These are phyloP conservation scores for Malus orientalis DNA, from an alignment of 306 rosid species.

Conservation along the genomic window DNA sequence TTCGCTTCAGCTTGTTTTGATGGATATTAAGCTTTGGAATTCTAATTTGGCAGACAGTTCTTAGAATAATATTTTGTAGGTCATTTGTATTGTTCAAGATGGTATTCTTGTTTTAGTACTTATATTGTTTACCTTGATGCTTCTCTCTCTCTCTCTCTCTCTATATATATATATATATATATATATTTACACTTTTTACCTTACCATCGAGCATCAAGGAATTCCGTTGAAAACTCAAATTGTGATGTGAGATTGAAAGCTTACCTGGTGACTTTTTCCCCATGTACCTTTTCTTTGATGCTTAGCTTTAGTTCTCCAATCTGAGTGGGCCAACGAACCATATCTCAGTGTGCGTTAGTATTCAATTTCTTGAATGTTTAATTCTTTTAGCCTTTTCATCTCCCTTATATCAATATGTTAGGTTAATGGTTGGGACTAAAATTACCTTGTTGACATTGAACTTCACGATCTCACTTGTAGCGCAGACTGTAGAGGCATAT, in stretches of 20 bases:
- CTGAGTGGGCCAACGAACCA: background rate
- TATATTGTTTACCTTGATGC: background rate
- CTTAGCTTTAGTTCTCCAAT: background rate
- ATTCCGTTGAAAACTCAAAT: background rate
- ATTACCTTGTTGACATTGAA: background rate
- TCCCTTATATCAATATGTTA: background rate
- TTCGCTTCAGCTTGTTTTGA: constrained; percentile 15
- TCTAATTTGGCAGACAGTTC: background rate
- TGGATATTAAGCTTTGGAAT: background rate
- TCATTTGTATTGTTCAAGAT: background rate
- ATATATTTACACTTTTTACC: background rate
- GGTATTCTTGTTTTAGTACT: background rate
- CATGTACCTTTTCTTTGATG: background rate
- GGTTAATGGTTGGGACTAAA: background rate
- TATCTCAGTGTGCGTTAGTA: background rate
- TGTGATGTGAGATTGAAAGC: background rate
- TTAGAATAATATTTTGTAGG: background rate
- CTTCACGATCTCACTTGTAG: background rate
- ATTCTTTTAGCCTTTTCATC: background rate
- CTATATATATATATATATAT: too few relatives aligned
- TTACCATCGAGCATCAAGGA: background rate
- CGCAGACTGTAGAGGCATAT: background rate
- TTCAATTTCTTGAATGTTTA: background rate
- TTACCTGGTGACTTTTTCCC: background rate
- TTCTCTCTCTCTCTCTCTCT: background rate